These are phyloP conservation scores for Groenewaldozyma salmanticensis DNA, from an alignment of 805 yeast species.

Conservation along the genomic window DNA sequence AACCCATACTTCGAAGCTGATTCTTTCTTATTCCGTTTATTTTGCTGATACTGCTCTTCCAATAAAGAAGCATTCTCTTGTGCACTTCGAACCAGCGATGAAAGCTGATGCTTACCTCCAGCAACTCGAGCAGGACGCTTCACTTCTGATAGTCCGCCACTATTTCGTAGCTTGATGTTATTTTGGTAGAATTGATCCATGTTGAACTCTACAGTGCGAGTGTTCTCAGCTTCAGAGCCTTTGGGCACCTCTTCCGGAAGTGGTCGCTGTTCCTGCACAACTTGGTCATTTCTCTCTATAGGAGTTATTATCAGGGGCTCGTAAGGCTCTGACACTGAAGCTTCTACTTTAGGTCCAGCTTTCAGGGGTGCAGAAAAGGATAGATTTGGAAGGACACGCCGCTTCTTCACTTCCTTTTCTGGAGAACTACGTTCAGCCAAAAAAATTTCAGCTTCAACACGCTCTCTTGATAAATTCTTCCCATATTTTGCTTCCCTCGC, in stretches of 20 bases:
- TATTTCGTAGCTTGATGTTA: conserved; percentile 24
- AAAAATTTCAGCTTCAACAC: no score
- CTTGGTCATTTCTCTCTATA: not conserved
- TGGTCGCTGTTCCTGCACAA: conserved; percentile 2
- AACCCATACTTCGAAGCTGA: conserved; percentile 25
- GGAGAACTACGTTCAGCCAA: no score
- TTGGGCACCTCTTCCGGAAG: not conserved
- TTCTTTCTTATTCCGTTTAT: conserved; percentile 19
- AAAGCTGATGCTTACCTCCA: conserved; percentile 27
- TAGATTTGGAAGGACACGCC: not conserved
- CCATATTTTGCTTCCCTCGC: conserved; percentile 17
- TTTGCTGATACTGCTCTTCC: conserved; percentile 23
- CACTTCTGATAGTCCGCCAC: conserved; percentile 27
- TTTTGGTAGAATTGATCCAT: conserved; percentile 31
- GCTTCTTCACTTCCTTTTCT: no score
- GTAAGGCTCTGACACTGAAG: not conserved
- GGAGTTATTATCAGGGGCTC: not conserved
- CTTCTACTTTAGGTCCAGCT: not conserved
- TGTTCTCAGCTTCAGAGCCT: conserved; percentile 9
- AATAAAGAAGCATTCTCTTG: conserved; percentile 25
- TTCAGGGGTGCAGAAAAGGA: not conserved
- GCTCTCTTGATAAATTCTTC: not conserved
- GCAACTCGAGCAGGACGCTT: conserved; percentile 22
- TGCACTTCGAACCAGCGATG: conserved; percentile 24
- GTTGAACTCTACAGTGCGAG: conserved; percentile 29